These are phyloP conservation scores for Brettanomyces nanus DNA, from an alignment of 805 yeast genomes.

Conservation along the genomic window DNA sequence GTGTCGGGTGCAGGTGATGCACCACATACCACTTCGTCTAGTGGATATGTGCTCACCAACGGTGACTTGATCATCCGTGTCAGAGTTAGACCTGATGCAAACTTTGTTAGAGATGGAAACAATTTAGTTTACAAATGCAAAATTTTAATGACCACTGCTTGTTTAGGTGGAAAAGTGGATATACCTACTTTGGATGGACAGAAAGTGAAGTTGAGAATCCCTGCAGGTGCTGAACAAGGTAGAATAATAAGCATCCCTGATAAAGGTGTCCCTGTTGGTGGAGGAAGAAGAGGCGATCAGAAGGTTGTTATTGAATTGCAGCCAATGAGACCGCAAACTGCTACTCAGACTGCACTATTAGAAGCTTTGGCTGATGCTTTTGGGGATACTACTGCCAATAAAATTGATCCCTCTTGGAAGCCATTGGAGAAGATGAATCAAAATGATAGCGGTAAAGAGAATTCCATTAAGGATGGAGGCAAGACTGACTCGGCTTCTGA, in stretches of 20 bases:
- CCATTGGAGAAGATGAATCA: conserved; percentile 23
- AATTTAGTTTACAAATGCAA: conserved; percentile 59
- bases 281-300: conserved; percentile 65
- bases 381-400: conserved; percentile 70
- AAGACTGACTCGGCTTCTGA: conserved; percentile 36
- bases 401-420: conserved; percentile 47
- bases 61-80: conserved; percentile 88
- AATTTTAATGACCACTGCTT: conserved; percentile 92
- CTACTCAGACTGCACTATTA: conserved; percentile 79
- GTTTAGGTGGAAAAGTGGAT: conserved; percentile 83
- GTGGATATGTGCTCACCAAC: conserved; percentile 57
- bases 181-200: conserved; percentile 84
- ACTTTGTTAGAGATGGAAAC: conserved; percentile 57
- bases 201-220: conserved; percentile 66
- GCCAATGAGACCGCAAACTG: conserved; percentile 66
- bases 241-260: conserved; percentile 68
- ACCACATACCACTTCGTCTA: conserved; percentile 68
- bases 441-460: no score
- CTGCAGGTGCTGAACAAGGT: conserved; percentile 79
- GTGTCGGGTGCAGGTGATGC: conserved; percentile 87
- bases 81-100: conserved; percentile 65
- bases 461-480: conserved; percentile 5
- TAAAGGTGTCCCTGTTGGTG: conserved; percentile 72
- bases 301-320: conserved; percentile 65
- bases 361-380: conserved; percentile 93